A percentile compares a stretch with the other conserved stretches of the same genome.
These are phyloP conservation scores for Crataegus laevigata DNA, from an alignment of 306 rosid species.

Conservation along the genomic window DNA sequence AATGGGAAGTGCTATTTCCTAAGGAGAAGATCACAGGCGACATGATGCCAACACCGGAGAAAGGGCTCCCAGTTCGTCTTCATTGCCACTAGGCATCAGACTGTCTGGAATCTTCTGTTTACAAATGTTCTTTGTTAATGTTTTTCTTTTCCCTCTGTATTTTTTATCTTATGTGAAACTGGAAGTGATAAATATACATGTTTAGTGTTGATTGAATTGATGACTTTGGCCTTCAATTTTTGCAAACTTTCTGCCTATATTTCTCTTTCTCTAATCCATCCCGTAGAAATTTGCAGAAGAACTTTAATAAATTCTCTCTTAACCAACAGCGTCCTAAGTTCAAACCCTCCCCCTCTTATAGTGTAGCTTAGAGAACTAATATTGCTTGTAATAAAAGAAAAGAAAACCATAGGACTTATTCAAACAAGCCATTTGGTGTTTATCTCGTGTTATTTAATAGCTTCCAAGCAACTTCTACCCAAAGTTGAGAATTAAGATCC, in stretches of 20 bases:
- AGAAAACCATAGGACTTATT: too few relatives aligned
- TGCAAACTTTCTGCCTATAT: too few relatives aligned
- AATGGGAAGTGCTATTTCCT: conserved; percentile 24
- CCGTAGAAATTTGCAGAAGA: too few relatives aligned
- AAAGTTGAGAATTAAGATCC: too few relatives aligned
- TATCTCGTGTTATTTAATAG: not conserved
- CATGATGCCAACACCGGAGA: conserved; percentile 36
- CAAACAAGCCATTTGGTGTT: not conserved
- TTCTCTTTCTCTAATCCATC: too few relatives aligned
- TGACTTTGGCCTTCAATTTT: too few relatives aligned
- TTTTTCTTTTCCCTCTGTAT: not conserved
- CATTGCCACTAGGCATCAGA: not conserved
- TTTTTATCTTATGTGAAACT: not conserved
- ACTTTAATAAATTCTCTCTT: too few relatives aligned
- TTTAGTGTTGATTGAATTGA: not conserved
- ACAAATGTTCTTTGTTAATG: not conserved
- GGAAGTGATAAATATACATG: not conserved
- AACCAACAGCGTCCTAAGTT: too few relatives aligned
- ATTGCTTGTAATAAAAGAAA: not conserved
- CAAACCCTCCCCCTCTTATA: too few relatives aligned
- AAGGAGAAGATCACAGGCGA: conserved; percentile 24
- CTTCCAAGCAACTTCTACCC: not conserved
- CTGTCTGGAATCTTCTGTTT: not conserved
- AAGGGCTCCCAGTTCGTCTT: conserved; percentile 30
- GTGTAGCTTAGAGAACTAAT: not conserved